Evolutionary conservation across 2,329 filamentous ascomycete species (phyloP), one percentile per base, ranked within the genome.

Genomic region (Hymenoscyphus salicellus): DNA sequence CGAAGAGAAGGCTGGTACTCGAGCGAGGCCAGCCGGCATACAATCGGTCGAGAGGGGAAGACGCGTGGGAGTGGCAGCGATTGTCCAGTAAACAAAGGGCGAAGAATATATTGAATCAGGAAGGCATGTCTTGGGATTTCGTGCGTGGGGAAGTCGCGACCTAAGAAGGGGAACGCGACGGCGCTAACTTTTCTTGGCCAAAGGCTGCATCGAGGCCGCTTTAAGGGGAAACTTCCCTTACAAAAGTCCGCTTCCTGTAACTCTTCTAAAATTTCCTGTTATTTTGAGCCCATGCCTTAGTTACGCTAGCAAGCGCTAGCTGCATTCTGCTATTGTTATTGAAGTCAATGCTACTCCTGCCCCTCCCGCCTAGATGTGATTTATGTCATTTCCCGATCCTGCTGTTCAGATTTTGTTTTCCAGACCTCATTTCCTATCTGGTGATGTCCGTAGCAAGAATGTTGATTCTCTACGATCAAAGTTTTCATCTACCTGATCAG

Each of bases 1-100:
- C 67, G 69, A 60, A 68, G 67, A 70, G 64, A 69, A 66, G 61
- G 67, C 73, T 68, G 69, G 67, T 68, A 69, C 68, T 56, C 55
- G 64, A 49, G 60, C 60, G 55, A 65, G 60, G 63, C 73, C 71
- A 71, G 70, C 62, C 69, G 68, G 71, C 74, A 76, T 76, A 70
- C 73, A 75, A 72, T 71, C 64, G 69, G 65, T 64, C 28, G 55
- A 58, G 46, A 14, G 6, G 20, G 46, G 23, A 52, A 26, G 20
- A 8, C 46, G 20, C 20, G 20, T 23, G 41, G 41, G n/a, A 23
- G 41, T 20, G 41, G 20, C 8, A 52, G 46, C 20, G 46, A 8
- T 52, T 52, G 46, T 52, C 46, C 10, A 14, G 7, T 52, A 52
- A 52, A 52, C 46, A 52, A 46, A 46, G 41, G 46, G 46, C 20